phyloP scores from a whole-genome alignment of 345 rosid genomes.

The Cardamine chenopodiifolia region DNA sequence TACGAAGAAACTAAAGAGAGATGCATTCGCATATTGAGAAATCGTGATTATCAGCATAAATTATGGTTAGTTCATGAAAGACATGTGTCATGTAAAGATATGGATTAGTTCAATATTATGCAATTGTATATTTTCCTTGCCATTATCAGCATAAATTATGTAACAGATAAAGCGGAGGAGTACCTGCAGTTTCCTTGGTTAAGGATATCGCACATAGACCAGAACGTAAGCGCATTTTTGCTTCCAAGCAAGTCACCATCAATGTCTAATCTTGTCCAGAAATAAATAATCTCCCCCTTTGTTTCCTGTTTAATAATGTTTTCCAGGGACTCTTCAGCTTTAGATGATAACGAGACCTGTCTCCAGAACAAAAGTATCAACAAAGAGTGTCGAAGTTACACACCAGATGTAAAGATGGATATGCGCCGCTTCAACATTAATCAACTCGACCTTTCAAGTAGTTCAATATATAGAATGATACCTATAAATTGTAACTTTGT shows the following conservation, averaged over 20 bases:
- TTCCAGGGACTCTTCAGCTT: slow-evolving; percentile 68
- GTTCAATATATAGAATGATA: background rate
- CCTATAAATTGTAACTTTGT: background rate
- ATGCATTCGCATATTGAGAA: background rate
- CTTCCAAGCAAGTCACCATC: slow-evolving; percentile 52
- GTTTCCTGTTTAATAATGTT: slow-evolving; percentile 57
- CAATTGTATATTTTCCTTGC: slow-evolving; percentile 4
- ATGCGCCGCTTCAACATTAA: background rate
- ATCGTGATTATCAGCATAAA: background rate
- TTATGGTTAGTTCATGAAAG: background rate
- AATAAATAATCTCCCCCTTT: slow-evolving; percentile 63
- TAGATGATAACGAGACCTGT: slow-evolving; percentile 66
- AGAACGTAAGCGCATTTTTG: slow-evolving; percentile 55
- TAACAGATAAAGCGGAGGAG: background rate
- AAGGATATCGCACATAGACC: slow-evolving; percentile 78
- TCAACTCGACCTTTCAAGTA: slow-evolving; percentile 7
- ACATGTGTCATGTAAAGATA: background rate
- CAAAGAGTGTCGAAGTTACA: background rate
- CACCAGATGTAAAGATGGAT: background rate
- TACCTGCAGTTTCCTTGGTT: slow-evolving; percentile 81
- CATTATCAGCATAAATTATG: slow-evolving; percentile 16
- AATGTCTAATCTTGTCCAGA: slow-evolving; percentile 64
- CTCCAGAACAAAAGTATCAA: slow-evolving; percentile 25
- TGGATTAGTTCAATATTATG: background rate
- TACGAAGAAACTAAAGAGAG: background rate